These are phyloP conservation scores for Diaporthe vaccinii DNA, from an alignment of 2,329 filamentous ascomycete genomes.

Conservation along the genomic window DNA sequence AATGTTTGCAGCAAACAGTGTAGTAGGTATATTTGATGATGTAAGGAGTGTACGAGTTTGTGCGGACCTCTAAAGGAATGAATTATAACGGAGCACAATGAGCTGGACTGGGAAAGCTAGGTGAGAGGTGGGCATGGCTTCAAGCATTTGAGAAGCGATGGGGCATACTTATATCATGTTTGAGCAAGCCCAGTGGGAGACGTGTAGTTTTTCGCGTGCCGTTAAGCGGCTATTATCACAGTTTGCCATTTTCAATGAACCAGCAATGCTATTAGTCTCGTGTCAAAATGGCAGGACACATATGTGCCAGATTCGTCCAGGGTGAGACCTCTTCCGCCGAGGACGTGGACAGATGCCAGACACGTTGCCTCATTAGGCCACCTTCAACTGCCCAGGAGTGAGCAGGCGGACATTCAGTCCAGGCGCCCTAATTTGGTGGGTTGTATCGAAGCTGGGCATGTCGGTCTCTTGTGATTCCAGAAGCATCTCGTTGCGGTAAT, in stretches of 20 bases:
- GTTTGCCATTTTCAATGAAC: neutral
- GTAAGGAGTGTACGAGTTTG: neutral
- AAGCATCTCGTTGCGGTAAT: neutral
- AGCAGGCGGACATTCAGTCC: slow-evolving; percentile 14
- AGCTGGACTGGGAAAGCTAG: neutral
- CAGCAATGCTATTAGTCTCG: neutral
- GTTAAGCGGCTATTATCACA: slow-evolving; percentile 6
- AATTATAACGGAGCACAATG: neutral
- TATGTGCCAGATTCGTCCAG: neutral
- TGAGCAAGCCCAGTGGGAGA: neutral
- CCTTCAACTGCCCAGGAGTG: slow-evolving; percentile 1
- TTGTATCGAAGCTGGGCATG: slow-evolving; percentile 5
- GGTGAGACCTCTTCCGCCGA: neutral
- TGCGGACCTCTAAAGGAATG: neutral
- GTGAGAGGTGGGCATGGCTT: neutral
- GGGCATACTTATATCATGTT: neutral
- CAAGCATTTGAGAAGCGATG: neutral
- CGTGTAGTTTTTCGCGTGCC: neutral
- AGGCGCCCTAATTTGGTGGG: slow-evolving; percentile 4
- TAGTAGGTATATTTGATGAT: neutral
- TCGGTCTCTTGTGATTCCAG: slow-evolving; percentile 19
- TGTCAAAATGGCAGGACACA: slow-evolving; percentile 8
- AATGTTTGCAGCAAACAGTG: too few species aligned
- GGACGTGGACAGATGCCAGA: slow-evolving; percentile 8
- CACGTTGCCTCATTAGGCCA: neutral